Evolutionary conservation across 345 rosid genomes (phyloP).

Genomic region (Chamaenerion angustifolium): DNA sequence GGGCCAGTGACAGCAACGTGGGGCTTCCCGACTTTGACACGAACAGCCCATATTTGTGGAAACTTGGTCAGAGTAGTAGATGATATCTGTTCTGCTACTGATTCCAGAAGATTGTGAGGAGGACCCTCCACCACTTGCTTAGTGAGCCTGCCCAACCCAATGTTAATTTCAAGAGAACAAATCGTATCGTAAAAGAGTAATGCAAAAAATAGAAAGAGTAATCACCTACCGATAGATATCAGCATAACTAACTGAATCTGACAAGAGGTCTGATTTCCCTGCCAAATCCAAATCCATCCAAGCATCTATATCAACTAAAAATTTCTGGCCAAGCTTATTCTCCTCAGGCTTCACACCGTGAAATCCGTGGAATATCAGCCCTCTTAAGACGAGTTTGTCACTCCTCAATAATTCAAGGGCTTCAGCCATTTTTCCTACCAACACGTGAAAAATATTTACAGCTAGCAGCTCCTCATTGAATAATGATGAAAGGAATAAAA

Average conservation of each 20-base stretch:
- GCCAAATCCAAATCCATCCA: conserved; percentile 74
- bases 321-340: conserved; percentile 64
- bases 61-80: conserved; percentile 32
- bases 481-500: too few relatives aligned
- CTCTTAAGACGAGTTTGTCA: conserved; percentile 66
- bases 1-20: conserved; percentile 68
- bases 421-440: too few relatives aligned
- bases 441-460: too few relatives aligned
- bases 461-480: too few relatives aligned
- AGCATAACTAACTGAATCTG: conserved; percentile 70
- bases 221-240: conserved; percentile 58
- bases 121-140: conserved; percentile 57
- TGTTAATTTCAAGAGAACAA: not conserved
- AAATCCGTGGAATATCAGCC: conserved; percentile 67
- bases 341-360: conserved; percentile 83
- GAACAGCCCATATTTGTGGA: conserved; percentile 39
- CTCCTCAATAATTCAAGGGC: conserved; percentile 16
- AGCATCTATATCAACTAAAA: conserved; percentile 78
- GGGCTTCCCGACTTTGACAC: conserved; percentile 70
- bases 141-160: conserved; percentile 43
- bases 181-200: not conserved
- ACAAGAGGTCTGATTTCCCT: conserved; percentile 49
- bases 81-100: conserved; percentile 60
- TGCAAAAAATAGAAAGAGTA: not conserved
- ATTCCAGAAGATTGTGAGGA: conserved; percentile 55